Base-by-base conservation (phyloP, 768 basidiomycete genomes). In the Dacryopinax primogenitus region DNA sequence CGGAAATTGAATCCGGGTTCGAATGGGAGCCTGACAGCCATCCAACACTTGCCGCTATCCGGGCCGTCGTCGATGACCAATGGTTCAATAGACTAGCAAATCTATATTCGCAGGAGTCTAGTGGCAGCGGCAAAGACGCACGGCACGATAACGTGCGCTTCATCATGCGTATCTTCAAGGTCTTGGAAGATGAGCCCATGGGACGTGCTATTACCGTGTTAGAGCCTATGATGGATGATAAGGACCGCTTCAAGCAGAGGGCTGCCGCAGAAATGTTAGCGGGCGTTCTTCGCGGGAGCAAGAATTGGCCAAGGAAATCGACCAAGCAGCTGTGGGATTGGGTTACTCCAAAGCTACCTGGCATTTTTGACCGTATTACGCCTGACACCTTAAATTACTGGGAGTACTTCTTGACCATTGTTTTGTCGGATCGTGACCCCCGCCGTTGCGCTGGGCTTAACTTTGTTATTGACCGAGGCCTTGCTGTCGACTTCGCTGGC, bases 171-270 rank as follows among this genome's bases (percentile, higher is more conserved):
- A 62, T 75, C 23, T 73, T 67, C 62, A 90, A 90, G 73, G 81
- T 85, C 71, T 84, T 84, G 66, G 83, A 82, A 64, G 77, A 77
- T 65, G 76, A 77, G 33, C 73, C 77, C 13, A 70, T 92, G 33
- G 81, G 85, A 37, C 75, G 75, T 28, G 74, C 86, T 23, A 75
- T 88, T 33, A 72, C 75, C 15, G 76, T 78, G 18, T 78, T 87
- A 35, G 88, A 92, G 39, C 77, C 82, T 13, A 71, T 90, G 32
- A 75, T 90, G 39, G 76, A 74, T 34, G 87, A 87, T 62, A 64
- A 79, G 18, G 88, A 92, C 70, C 87, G 89, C 66, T 92, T 86
- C 77, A 90, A 91, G 75, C 92, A 92, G 72, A 82, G 91, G 28
- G 89, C 89, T 32, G 85, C 86, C 28, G 85, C 84, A 63, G 87